These are phyloP conservation scores for Ogataea siamensis DNA, from an alignment of 805 yeast genomes.

Conservation along the genomic window DNA sequence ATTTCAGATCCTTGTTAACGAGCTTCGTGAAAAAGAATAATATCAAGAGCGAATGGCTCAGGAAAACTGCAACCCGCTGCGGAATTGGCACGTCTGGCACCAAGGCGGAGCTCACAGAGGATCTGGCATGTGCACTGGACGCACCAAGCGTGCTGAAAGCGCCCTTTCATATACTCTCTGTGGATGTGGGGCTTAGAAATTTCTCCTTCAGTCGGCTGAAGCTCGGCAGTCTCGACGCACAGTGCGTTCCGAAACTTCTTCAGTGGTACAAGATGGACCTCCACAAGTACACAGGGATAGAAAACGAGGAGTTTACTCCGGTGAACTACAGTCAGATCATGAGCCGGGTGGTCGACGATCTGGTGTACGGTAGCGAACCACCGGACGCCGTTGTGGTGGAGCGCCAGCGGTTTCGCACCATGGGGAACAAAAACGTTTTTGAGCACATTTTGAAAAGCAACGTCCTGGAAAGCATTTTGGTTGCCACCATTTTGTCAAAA, in stretches of 20 bases:
- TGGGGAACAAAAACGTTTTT: constrained; percentile 44
- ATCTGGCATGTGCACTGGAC: constrained; percentile 5
- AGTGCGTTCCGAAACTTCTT: constrained; percentile 16
- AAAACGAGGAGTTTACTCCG: constrained; percentile 28
- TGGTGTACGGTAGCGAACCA: constrained; percentile 13
- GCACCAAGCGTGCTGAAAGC: constrained; percentile 5
- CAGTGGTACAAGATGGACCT: constrained; percentile 37
- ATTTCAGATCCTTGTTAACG: constrained; percentile 2
- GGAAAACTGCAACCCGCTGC: constrained; percentile 17
- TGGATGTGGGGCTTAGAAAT: constrained; percentile 37
- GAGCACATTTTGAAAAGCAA: constrained; percentile 54
- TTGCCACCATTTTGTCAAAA: constrained; percentile 21
- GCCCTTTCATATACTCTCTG: constrained; percentile 26
- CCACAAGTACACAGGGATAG: constrained; percentile 19
- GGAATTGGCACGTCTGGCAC: constrained; percentile 19
- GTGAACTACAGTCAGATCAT: constrained; percentile 27
- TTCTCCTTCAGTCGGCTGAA: constrained; percentile 32
- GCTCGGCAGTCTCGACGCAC: constrained; percentile 3
- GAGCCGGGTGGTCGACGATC: constrained; percentile 17
- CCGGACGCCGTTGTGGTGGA: constrained; percentile 52
- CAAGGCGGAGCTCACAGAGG: constrained; percentile 14
- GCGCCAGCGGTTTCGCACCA: constrained; percentile 53
- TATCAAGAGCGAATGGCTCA: constrained; percentile 13
- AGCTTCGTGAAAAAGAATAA: constrained; percentile 4
- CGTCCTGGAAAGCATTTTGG: constrained; percentile 50